A percentile compares a stretch with the other conserved stretches of the same genome.
Conservation (phyloP, 495 filamentous ascomycete genomes). For the Penicillium mononematosum region DNA sequence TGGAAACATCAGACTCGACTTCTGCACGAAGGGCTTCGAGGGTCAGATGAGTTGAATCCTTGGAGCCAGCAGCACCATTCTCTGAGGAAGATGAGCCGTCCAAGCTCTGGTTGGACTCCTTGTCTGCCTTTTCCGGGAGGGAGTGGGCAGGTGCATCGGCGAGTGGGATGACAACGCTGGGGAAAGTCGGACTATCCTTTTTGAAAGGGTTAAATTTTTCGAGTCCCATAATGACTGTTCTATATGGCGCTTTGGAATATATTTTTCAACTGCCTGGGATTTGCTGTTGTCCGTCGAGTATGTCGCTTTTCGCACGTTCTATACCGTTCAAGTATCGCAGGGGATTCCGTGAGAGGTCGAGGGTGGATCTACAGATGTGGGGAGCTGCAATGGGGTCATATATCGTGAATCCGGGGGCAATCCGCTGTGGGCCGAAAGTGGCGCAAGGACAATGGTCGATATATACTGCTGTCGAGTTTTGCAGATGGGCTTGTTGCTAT, state of each 20-base stretch:
- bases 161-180: slow-evolving; percentile 53
- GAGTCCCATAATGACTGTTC: slow-evolving; percentile 30
- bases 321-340: background rate
- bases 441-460: slow-evolving; percentile 15
- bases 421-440: slow-evolving; percentile 12
- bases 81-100: slow-evolving; percentile 29
- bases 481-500: slow-evolving; percentile 6
- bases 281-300: slow-evolving; percentile 16
- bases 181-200: slow-evolving; percentile 48
- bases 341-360: background rate
- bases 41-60: slow-evolving; percentile 38
- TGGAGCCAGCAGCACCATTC: slow-evolving; percentile 28
- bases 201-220: slow-evolving; percentile 51
- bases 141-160: slow-evolving; percentile 38
- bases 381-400: slow-evolving; percentile 6
- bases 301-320: slow-evolving; percentile 4
- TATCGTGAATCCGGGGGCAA: background rate
- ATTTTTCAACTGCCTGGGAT: background rate
- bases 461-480: slow-evolving; percentile 1
- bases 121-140: slow-evolving; percentile 30
- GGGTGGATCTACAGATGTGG: slow-evolving; percentile 18
- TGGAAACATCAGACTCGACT: slow-evolving; percentile 43
- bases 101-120: slow-evolving; percentile 23
- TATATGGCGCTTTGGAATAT: slow-evolving; percentile 28
- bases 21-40: slow-evolving; percentile 48